A percentile compares a stretch with the other conserved stretches of the same genome.
Conservation (phyloP, 305 asterid species). For the Nicotiana rustica region DNA sequence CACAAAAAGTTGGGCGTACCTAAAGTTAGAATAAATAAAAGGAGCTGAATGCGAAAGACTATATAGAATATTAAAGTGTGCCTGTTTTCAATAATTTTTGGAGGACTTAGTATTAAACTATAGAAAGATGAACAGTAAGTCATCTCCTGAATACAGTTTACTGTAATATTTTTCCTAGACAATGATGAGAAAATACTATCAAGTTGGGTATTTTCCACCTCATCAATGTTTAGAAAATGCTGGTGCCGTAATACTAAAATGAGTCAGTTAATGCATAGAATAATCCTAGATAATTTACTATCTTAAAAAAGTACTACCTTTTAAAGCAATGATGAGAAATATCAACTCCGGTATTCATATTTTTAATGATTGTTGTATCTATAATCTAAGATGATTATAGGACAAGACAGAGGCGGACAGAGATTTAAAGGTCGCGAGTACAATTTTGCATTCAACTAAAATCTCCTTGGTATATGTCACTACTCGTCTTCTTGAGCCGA, state of each 20-base stretch:
- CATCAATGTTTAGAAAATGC: background rate
- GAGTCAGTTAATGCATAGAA: background rate
- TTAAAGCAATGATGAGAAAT: background rate
- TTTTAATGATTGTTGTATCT: background rate
- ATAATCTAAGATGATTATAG: background rate
- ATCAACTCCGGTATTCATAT: background rate
- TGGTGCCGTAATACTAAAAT: background rate
- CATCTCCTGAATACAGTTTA: background rate
- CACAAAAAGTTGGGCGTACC: background rate
- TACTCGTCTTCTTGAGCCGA: too few species aligned
- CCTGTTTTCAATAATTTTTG: background rate
- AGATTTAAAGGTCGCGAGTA: too few species aligned
- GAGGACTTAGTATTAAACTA: conserved; percentile 20
- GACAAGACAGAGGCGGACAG: too few species aligned
- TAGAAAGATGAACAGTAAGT: conserved; percentile 9
- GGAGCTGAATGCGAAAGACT: background rate
- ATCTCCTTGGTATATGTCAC: too few species aligned
- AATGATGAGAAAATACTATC: background rate
- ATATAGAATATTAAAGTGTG: background rate
- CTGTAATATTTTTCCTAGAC: background rate
- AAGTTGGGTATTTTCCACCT: background rate
- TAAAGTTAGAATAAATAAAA: conserved; percentile 23
- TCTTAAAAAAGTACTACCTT: too few species aligned
- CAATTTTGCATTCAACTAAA: too few species aligned
- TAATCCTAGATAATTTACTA: too few species aligned